Conservation (phyloP, 345 rosid species). For the Hirschfeldia incana region DNA sequence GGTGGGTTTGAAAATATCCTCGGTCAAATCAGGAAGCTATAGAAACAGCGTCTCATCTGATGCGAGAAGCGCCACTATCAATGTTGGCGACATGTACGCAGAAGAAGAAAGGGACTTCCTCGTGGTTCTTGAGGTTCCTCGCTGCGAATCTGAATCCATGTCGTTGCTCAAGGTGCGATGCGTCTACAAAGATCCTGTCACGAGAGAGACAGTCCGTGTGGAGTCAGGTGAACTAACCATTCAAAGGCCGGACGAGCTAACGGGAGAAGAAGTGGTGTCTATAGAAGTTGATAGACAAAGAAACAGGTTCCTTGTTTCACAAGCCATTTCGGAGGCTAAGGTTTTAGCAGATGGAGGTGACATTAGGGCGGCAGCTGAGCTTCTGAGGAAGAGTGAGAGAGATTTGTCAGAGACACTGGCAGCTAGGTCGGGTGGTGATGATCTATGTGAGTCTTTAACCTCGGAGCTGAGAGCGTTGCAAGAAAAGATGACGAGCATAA, state of each 20-base stretch:
- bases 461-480: slow-evolving; percentile 29
- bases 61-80: slow-evolving; percentile 51
- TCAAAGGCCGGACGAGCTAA: slow-evolving; percentile 50
- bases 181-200: slow-evolving; percentile 62
- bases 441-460: slow-evolving; percentile 24
- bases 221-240: slow-evolving; percentile 55
- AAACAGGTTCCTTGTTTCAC: slow-evolving; percentile 43
- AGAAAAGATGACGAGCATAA: slow-evolving; percentile 35
- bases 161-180: slow-evolving; percentile 72
- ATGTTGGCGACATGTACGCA: slow-evolving; percentile 88
- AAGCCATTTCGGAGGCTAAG: slow-evolving; percentile 78
- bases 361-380: slow-evolving; percentile 56
- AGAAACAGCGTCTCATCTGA: slow-evolving; percentile 47
- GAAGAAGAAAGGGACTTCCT: slow-evolving; percentile 95
- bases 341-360: slow-evolving; percentile 71
- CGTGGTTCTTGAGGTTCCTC: slow-evolving; percentile 63
- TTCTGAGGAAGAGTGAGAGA: slow-evolving; percentile 30
- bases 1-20: slow-evolving; percentile 47
- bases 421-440: slow-evolving; percentile 21
- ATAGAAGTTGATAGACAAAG: slow-evolving; percentile 83
- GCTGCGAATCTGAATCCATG: slow-evolving; percentile 4
- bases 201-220: slow-evolving; percentile 46
- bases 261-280: slow-evolving; percentile 54
- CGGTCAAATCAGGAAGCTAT: slow-evolving; percentile 84
- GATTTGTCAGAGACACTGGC: slow-evolving; percentile 26